A percentile compares a stretch with the other conserved stretches of the same genome.
Evolutionary conservation across 1,284 basidiomycete species (phyloP).

Genomic region (Tranzscheliella williamsii): DNA sequence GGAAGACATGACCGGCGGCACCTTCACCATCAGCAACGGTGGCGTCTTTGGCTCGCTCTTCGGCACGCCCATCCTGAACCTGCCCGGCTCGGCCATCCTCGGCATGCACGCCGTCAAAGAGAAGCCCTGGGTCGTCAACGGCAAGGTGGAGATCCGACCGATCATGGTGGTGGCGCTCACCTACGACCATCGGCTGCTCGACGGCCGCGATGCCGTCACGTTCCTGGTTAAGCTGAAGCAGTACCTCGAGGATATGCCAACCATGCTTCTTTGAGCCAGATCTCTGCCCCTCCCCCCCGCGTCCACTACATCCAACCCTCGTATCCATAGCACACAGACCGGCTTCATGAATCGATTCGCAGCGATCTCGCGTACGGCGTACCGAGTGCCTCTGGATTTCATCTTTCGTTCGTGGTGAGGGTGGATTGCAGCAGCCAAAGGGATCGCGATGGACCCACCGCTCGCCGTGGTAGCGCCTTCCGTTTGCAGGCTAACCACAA

Average conservation of each 20-base stretch:
- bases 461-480: too few species aligned
- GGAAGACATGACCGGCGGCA: slow-evolving; percentile 83
- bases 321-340: too few species aligned
- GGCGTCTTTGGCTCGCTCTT: slow-evolving; percentile 97
- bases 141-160: slow-evolving; percentile 76
- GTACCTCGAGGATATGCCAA: slow-evolving; percentile 60
- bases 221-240: slow-evolving; percentile 79
- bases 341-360: too few species aligned
- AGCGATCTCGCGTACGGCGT: neutral
- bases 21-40: slow-evolving; percentile 98
- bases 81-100: slow-evolving; percentile 91
- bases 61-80: slow-evolving; percentile 91
- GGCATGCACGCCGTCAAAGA: slow-evolving; percentile 98
- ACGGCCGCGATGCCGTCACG: slow-evolving; percentile 93
- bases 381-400: too few species aligned
- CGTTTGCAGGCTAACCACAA: too few species aligned
- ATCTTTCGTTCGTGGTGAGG: too few species aligned
- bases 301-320: too few species aligned
- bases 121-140: slow-evolving; percentile 78
- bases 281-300: neutral
- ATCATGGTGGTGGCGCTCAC: slow-evolving; percentile 87
- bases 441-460: too few species aligned
- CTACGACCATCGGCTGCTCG: slow-evolving; percentile 93
- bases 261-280: slow-evolving; percentile 49
- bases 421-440: too few species aligned